These are phyloP conservation scores for Colletotrichum higginsianum DNA, from an alignment of 2,329 filamentous ascomycete species.

Conservation along the genomic window DNA sequence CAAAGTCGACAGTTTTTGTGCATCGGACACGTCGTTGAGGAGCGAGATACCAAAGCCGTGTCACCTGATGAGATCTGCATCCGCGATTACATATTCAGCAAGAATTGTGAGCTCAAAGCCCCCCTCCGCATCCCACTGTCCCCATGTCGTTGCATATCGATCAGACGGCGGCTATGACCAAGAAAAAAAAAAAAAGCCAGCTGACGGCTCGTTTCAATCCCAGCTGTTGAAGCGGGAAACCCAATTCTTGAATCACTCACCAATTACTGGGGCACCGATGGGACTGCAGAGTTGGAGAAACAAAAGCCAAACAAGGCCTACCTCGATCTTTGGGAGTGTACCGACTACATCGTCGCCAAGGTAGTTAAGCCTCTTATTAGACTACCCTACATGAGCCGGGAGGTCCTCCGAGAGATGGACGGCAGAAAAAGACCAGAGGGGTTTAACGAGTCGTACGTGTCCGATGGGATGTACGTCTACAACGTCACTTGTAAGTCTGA, in stretches of 20 bases:
- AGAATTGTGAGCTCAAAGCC: background rate
- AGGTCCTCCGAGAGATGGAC: background rate
- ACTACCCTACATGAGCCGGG: background rate
- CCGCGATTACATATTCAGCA: background rate
- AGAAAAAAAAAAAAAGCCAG: background rate
- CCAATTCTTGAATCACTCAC: background rate
- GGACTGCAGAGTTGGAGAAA: conserved; percentile 1
- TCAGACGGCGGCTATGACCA: background rate
- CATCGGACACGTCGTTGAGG: background rate
- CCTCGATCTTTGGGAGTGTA: background rate
- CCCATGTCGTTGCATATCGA: background rate
- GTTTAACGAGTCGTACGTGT: conserved; percentile 11
- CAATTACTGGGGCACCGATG: background rate
- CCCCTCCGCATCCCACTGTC: too few relatives aligned
- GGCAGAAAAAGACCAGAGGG: background rate
- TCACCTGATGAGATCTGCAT: background rate
- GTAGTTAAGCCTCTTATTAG: background rate
- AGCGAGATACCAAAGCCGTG: background rate
- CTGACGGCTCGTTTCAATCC: background rate
- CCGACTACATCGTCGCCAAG: background rate
- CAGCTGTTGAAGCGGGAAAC: background rate
- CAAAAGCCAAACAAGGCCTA: background rate
- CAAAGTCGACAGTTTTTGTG: accelerated
- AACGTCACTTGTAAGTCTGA: conserved; percentile 22
- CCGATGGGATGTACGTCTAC: background rate